These are phyloP conservation scores for Citrus trifoliata DNA, from an alignment of 345 rosid species.

Conservation along the genomic window DNA sequence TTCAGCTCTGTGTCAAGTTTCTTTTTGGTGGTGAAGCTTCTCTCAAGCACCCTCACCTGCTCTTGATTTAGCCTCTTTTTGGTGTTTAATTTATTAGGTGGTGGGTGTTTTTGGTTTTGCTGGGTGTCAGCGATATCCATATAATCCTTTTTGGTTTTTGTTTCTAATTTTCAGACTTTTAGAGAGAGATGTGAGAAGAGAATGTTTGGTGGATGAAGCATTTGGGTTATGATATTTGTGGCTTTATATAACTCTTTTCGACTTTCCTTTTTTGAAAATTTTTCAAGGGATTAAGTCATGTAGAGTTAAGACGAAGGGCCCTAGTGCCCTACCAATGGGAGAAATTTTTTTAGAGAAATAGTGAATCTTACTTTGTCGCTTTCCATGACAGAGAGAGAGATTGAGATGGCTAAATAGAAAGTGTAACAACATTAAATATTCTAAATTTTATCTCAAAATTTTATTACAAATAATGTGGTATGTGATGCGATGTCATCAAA, in stretches of 20 bases:
- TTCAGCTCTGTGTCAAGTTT: slow-evolving; percentile 76
- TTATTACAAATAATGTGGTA: too few relatives aligned
- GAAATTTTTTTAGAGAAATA: not conserved
- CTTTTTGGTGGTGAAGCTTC: slow-evolving; percentile 59
- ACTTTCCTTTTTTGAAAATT: not conserved
- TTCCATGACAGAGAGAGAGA: not conserved
- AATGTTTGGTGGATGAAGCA: not conserved
- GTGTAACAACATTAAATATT: too few relatives aligned
- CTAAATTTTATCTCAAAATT: too few relatives aligned
- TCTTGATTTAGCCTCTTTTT: slow-evolving; percentile 70
- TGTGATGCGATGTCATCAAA: too few relatives aligned
- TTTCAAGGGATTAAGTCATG: too few relatives aligned
- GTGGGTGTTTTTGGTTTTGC: slow-evolving; percentile 21
- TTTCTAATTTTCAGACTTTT: not conserved
- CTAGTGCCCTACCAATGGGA: too few relatives aligned
- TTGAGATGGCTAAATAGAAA: not conserved
- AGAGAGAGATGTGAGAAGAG: not conserved
- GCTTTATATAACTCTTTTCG: not conserved
- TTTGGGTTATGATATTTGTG: not conserved
- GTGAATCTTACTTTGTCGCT: not conserved
- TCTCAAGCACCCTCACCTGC: slow-evolving; percentile 70
- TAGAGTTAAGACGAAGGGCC: not conserved
- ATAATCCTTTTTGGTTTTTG: not conserved
- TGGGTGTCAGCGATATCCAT: slow-evolving; percentile 27
- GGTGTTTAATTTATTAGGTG: slow-evolving; percentile 12